Base-by-base conservation (phyloP, 2,329 filamentous ascomycete genomes). In the Penicillium decumbens region DNA sequence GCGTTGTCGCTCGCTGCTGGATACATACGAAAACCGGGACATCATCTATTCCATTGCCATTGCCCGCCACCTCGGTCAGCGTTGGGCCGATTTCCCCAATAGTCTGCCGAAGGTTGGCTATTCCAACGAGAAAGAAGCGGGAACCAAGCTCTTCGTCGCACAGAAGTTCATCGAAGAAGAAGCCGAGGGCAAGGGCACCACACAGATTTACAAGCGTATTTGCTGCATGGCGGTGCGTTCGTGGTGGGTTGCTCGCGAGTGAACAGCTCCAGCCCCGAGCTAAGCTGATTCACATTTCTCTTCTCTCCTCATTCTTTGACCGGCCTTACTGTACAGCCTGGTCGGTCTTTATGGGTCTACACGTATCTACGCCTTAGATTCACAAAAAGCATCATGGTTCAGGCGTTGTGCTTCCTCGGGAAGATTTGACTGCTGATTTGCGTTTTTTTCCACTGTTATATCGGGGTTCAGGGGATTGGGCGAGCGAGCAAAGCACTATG, bases 21-120 rank as follows among this genome's bases (percentile, higher is more conserved):
- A 89, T 58, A 86, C 86, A 41, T 81, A 85, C 23, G 91, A 96
- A 72, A 93, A 92, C 62, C 83, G 91, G 45, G 90, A 96, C 66
- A 85, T 95, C 15, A 81, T 96, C 49, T 95, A 95, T 71, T 93
- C 88, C 0, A 85, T 95, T 57, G 88, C 88, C 7, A 82, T 95
- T 47, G 83, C 87, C 13, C 83, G 89, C 24, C 83, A 91, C 54
- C 77, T 90, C 43, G 84, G 87, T 40, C 82, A 83, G 28, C 80
- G 83, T 40, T 82, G 79, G 62, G 79, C 80, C 12, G 74, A 82
- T 9, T 80, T 78, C 56, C 80, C 80, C 28, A 79, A 79, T 55
- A 79, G 73, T 51, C 75, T 78, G 23, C 72, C 80, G 6, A 68
- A 72, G 40, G 78, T 80, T 1, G 76, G 80, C 41, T 81, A 83